Evolutionary conservation across 345 rosid species (phyloP), one percentile per base, ranked within the genome.

Genomic region (Noccaea bulbosa): DNA sequence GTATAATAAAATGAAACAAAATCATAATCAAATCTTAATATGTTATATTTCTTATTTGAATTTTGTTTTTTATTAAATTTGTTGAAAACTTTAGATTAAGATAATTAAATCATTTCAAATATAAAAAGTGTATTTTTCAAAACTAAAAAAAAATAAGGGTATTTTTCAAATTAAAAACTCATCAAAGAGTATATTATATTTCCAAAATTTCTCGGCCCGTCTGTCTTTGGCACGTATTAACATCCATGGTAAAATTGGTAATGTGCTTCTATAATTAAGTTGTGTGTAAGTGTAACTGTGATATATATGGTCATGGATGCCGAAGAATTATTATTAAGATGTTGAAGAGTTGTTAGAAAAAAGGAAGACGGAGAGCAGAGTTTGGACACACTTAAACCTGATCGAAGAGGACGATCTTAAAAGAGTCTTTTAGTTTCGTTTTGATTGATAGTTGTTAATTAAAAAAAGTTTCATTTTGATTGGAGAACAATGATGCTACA

Each of bases 371-470:
- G 84, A 81, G 70, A 75, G 47, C 14, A 84, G 46, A 78, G 62
- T 85, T 74, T 62, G 85, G 81, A 72, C 86, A 87, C 0, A 59
- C 48, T 38, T 83, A 91, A 63, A 14, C 52, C 47, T 81, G 58
- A 78, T 85, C 71, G 87, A 84, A 64, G 87, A 85, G 66, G 69
- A 91, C 85, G 90, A 83, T 87, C 65, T 67, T 79, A 32, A 89
- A 87, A 33, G 88, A 80, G 5, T 5, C n/a, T 15, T 32, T 20
- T 62, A 15, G 32, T 62, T 47, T 62, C 53, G 11, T 33, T 32
- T 20, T 20, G 1, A 20, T 20, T 20, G 22, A 20, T 20, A 20
- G 22, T 20, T 20, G 22, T 20, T 20, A 20, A 17, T 17, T 17
- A 20, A 20, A 20, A 20, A 20, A 20, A 16, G 32, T 62, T 48